These are phyloP conservation scores for Protomyces inouyei DNA, from an alignment of 1,139 yeast species.

Conservation along the genomic window DNA sequence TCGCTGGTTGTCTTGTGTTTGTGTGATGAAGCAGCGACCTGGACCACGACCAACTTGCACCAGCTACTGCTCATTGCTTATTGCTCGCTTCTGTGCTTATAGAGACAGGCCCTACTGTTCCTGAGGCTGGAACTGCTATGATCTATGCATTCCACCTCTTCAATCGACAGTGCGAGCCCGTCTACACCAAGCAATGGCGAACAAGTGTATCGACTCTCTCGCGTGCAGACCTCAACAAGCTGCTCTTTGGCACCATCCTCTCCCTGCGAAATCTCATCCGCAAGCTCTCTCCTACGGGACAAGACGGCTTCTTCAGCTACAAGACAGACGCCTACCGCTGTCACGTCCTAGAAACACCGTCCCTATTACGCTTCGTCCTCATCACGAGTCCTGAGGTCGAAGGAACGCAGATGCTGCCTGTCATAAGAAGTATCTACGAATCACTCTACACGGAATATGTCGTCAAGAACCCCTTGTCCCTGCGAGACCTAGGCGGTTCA, in stretches of 20 bases:
- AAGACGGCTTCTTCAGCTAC: constrained; percentile 50
- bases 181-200: constrained; percentile 35
- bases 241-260: constrained; percentile 80
- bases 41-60: background rate
- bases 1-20: background rate
- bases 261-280: constrained; percentile 71
- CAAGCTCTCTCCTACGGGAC: constrained; percentile 47
- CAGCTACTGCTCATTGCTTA: background rate
- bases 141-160: constrained; percentile 82
- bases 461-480: constrained; percentile 49
- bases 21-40: background rate
- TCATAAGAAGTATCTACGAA: constrained; percentile 63
- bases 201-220: constrained; percentile 1
- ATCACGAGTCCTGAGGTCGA: constrained; percentile 57
- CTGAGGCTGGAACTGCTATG: background rate
- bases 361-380: constrained; percentile 70
- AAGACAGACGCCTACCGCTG: constrained; percentile 69
- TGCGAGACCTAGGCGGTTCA: background rate
- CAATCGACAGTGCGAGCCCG: constrained; percentile 81
- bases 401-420: constrained; percentile 39
- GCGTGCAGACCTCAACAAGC: constrained; percentile 44
- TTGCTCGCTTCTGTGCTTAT: background rate
- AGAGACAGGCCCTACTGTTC: background rate
- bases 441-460: constrained; percentile 64
- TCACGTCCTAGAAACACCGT: constrained; percentile 73